These are phyloP conservation scores for Synchytrium microbalum DNA, from an alignment of 371 early-diverging fungal genomes.

Conservation along the genomic window DNA sequence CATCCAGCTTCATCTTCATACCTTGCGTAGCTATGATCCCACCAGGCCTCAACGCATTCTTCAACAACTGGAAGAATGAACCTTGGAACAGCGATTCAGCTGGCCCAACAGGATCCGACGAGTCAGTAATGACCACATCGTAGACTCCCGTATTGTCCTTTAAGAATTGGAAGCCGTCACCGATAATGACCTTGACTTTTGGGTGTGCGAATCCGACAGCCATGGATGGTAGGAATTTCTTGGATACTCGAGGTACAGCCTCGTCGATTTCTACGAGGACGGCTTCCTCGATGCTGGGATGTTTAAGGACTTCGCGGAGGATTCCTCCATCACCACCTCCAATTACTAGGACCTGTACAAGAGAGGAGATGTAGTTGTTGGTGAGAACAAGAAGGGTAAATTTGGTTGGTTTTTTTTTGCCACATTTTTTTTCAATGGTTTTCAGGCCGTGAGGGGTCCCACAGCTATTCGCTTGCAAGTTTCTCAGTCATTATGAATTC, in stretches of 20 bases:
- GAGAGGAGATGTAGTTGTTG: constrained; percentile 1
- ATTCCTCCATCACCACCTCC: constrained; percentile 99
- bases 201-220: constrained; percentile 89
- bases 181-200: constrained; percentile 86
- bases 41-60: constrained; percentile 78
- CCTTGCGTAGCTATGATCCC: constrained; percentile 94
- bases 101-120: constrained; percentile 96
- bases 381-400: too few relatives aligned
- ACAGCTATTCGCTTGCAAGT: constrained; percentile 12
- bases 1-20: constrained; percentile 15
- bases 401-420: neutral
- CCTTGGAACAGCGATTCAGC: constrained; percentile 89
- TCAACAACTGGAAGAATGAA: constrained; percentile 84
- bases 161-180: constrained; percentile 91
- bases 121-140: constrained; percentile 97
- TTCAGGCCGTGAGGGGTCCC: neutral
- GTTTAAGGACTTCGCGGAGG: constrained; percentile 93
- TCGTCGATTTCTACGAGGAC: constrained; percentile 95
- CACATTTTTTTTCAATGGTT: neutral
- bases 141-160: constrained; percentile 75
- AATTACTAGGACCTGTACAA: constrained; percentile 79
- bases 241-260: constrained; percentile 82
- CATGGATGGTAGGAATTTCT: constrained; percentile 88
- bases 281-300: constrained; percentile 82
- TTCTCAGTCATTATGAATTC: constrained; percentile 21